A percentile compares a stretch with the other conserved stretches of the same genome.
These are phyloP conservation scores for Mucor indicus DNA, from an alignment of 371 early-diverging fungal species.

Conservation along the genomic window DNA sequence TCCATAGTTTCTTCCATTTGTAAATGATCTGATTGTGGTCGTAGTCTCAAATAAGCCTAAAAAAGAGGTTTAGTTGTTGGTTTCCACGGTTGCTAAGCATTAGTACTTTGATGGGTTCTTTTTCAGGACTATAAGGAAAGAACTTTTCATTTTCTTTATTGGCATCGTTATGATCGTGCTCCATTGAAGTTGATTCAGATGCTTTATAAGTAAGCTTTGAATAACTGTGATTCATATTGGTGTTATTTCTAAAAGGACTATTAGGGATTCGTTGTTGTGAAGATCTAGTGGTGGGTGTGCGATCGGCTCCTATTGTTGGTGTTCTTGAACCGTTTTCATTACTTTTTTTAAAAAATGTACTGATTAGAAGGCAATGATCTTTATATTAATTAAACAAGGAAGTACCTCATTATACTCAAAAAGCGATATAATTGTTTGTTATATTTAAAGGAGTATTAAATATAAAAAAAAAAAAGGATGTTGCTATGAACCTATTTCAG, in stretches of 20 bases:
- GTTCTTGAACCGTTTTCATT: no score
- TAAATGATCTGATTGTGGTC: conserved; percentile 24
- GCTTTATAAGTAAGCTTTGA: conserved; percentile 1
- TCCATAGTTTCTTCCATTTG: conserved; percentile 5
- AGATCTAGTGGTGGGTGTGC: conserved; percentile 5
- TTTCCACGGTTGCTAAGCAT: not conserved
- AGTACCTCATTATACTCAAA: no score
- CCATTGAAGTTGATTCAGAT: conserved; percentile 5
- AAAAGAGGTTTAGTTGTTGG: not conserved
- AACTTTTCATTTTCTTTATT: conserved; percentile 1
- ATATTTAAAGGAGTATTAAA: no score
- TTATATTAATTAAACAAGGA: no score
- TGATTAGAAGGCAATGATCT: no score
- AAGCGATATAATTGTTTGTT: no score
- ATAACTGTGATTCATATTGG: not conserved
- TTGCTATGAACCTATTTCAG: no score
- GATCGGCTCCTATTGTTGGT: not conserved
- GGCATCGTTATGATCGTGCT: not conserved
- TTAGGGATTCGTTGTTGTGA: not conserved
- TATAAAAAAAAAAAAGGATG: no score
- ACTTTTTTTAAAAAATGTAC: no score
- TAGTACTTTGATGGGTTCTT: conserved; percentile 23
- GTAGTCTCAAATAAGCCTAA: conserved; percentile 49
- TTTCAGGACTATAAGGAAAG: conserved; percentile 20
- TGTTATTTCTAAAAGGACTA: no score